These are phyloP conservation scores for Blastobotrys persicus DNA, from an alignment of 1,139 yeast genomes.

Conservation along the genomic window DNA sequence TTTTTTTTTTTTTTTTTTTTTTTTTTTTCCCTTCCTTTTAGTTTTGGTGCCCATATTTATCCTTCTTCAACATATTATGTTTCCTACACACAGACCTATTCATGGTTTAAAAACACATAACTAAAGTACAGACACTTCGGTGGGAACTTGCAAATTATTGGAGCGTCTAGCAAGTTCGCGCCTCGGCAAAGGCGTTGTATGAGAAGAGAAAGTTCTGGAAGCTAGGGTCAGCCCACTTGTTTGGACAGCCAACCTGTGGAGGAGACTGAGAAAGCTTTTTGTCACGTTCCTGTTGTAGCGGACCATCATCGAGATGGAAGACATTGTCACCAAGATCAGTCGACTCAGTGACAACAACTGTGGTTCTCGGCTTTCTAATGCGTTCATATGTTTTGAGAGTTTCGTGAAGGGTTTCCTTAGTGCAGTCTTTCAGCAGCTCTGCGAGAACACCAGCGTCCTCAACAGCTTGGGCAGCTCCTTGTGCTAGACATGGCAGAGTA, in stretches of 20 bases:
- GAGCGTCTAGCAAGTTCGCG: neutral
- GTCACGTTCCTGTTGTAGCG: slow-evolving; percentile 32
- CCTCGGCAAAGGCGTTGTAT: slow-evolving; percentile 35
- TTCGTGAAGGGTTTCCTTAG: slow-evolving; percentile 31
- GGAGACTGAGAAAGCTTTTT: slow-evolving; percentile 29
- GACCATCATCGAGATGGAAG: slow-evolving; percentile 36
- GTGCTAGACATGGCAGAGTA: slow-evolving; percentile 43
- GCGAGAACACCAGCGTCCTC: slow-evolving; percentile 36
- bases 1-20: too few relatives aligned
- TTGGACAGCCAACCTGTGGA: slow-evolving; percentile 32
- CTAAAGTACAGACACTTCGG: too few relatives aligned
- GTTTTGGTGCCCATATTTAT: too few relatives aligned
- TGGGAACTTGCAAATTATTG: too few relatives aligned
- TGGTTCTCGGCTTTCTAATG: slow-evolving; percentile 34
- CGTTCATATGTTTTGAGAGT: slow-evolving; percentile 27
- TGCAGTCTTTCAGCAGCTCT: slow-evolving; percentile 37
- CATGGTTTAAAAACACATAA: too few relatives aligned
- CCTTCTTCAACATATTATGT: too few relatives aligned
- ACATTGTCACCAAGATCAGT: slow-evolving; percentile 29
- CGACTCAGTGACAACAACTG: slow-evolving; percentile 34
- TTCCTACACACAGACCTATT: too few relatives aligned
- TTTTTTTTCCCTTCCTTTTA: too few relatives aligned
- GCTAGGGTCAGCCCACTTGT: slow-evolving; percentile 36
- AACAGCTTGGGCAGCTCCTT: slow-evolving; percentile 45
- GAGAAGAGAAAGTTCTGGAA: slow-evolving; percentile 34